Conservation (phyloP, 495 filamentous ascomycete species). For the Mytilinidion resinicola region DNA sequence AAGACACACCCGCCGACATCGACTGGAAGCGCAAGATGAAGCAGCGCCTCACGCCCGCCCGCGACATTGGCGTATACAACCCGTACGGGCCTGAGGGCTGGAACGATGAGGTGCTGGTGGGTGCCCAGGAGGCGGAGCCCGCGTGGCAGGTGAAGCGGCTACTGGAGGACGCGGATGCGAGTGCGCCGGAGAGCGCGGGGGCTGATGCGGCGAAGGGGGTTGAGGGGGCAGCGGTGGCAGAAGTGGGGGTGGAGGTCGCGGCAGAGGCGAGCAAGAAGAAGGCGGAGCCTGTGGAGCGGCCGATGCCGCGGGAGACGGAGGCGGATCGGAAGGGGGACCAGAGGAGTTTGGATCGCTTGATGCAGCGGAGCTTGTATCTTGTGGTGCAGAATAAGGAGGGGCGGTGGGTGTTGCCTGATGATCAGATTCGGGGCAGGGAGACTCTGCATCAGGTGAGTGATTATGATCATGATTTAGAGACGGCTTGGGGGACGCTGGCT, state of each 20-base stretch:
- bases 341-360: slow-evolving; percentile 65
- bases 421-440: slow-evolving; percentile 59
- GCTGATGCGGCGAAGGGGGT: slow-evolving; percentile 30
- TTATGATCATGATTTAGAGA: not conserved
- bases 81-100: slow-evolving; percentile 70
- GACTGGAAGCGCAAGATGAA: slow-evolving; percentile 87
- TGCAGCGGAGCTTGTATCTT: slow-evolving; percentile 79
- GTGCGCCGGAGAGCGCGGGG: slow-evolving; percentile 30
- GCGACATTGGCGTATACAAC: slow-evolving; percentile 82
- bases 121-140: slow-evolving; percentile 53
- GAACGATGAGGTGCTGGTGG: slow-evolving; percentile 88
- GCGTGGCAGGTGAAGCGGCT: slow-evolving; percentile 59
- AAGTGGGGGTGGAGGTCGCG: slow-evolving; percentile 47
- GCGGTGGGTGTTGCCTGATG: slow-evolving; percentile 72
- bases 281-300: slow-evolving; percentile 64
- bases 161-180: slow-evolving; percentile 68
- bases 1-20: slow-evolving; percentile 70
- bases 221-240: slow-evolving; percentile 44
- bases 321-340: slow-evolving; percentile 71
- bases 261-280: slow-evolving; percentile 32
- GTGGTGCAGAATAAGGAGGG: slow-evolving; percentile 65
- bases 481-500: not conserved
- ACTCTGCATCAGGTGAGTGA: slow-evolving; percentile 68
- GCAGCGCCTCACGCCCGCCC: slow-evolving; percentile 65
- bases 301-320: slow-evolving; percentile 64